Evolutionary conservation across 139 green algal genomes (phyloP).

Genomic region (Coelastrella sp.): DNA sequence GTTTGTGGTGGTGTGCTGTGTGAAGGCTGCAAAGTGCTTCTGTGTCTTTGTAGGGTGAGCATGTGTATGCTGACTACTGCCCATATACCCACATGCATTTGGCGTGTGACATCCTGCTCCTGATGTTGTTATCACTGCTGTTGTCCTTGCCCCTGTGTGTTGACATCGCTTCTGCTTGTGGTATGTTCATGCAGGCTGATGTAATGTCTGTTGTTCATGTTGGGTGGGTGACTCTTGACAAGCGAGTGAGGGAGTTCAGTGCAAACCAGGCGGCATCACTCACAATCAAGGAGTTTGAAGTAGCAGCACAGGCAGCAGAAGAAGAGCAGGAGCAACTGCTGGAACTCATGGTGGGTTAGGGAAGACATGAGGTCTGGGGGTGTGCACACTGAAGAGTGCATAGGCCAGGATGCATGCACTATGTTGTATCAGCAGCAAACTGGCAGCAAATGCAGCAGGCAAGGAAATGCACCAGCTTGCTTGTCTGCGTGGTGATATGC

Average conservation of each 20-base stretch:
- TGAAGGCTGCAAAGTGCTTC: no score
- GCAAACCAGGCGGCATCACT: constrained; percentile 65
- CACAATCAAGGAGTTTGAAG: constrained; percentile 78
- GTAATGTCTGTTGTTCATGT: constrained; percentile 89
- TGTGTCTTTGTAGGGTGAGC: background rate
- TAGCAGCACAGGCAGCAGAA: constrained; percentile 1
- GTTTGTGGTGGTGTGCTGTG: no score
- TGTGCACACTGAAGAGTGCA: background rate
- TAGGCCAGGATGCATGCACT: no score
- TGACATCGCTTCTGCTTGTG: background rate
- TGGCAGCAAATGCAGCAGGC: background rate
- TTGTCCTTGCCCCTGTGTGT: background rate
- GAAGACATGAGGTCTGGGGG: no score
- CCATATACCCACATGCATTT: background rate
- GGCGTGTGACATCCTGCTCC: background rate
- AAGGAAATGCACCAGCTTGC: no score
- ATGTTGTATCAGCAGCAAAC: no score
- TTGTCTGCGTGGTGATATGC: no score
- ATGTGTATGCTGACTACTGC: background rate
- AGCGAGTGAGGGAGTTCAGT: constrained; percentile 89
- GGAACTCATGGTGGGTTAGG: constrained; percentile 7
- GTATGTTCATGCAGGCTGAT: constrained; percentile 41
- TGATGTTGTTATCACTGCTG: background rate
- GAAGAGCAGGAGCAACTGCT: constrained; percentile 30
- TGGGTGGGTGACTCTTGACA: constrained; percentile 89